Base-by-base conservation (phyloP, 176 grass and related monocot species). In the Areca catechu region DNA sequence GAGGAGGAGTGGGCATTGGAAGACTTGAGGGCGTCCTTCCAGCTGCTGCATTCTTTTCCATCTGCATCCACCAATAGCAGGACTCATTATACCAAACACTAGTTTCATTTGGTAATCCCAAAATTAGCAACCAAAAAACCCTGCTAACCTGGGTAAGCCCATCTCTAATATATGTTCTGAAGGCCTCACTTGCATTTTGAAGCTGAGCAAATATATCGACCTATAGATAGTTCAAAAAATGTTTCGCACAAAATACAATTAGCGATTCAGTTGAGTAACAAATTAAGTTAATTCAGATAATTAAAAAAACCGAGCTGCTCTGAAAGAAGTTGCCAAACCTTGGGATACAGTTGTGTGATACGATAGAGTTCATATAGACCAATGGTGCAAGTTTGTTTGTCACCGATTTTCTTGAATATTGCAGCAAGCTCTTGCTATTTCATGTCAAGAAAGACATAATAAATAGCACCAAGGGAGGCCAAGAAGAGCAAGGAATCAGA, bases 171-270 rank as follows among this genome's bases (percentile, higher is more conserved):
- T 98, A 98, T 14, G 93, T 98, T 83, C 93, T 89, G 72, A 98
- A 98, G 49, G 93, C 93, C 80, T 92, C 93, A 57, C 93, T 98
- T 53, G 93, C 93, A 82, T 92, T 98, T 77, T 98, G 87, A 58
- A 98, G 93, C 81, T 98, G 93, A 60, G 93, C 60, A 70, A 98
- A 98, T 82, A 98, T 98, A 73, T 98, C 93, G 66, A 98, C 81
- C 93, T 98, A 78, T 50, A 47, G 12, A 75, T 56, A 74, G 34
- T 43, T 43, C 22, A 4, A 53, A 53, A 16, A 5, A 21, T 3
- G 5, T 48, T 72, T 20, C 22, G 5, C 10, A 43, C 22, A 12
- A 77, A 57, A 29, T 2, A 43, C 34, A 9, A 43, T 25, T 12
- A 9, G 6, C 10, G 14, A 43, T 43, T 43, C 34, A 43, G 34